phyloP scores from a whole-genome alignment of 495 filamentous ascomycete species.

The Bathelium albidoporum region DNA sequence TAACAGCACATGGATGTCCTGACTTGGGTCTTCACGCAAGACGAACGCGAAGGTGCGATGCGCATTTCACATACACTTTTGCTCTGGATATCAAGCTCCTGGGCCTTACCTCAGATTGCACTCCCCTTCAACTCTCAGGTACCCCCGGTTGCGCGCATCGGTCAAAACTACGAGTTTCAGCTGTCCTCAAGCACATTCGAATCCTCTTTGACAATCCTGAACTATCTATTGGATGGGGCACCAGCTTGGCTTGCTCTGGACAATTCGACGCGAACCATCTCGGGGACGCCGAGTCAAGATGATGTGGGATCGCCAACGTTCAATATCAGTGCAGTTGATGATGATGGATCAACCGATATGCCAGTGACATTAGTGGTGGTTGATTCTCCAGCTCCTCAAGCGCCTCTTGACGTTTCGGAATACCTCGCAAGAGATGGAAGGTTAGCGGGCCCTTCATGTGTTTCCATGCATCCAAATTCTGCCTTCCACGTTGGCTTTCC shows the following conservation, averaged over 20 bases:
- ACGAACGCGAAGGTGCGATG: not conserved
- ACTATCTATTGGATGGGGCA: slow-evolving; percentile 51
- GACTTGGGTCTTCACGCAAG: not conserved
- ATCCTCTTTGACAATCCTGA: slow-evolving; percentile 39
- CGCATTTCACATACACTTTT: not conserved
- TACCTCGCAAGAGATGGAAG: slow-evolving; percentile 21
- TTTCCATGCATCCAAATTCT: slow-evolving; percentile 18
- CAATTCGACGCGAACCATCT: slow-evolving; percentile 48
- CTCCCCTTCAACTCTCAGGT: slow-evolving; percentile 71
- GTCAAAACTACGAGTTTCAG: slow-evolving; percentile 52
- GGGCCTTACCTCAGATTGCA: slow-evolving; percentile 36
- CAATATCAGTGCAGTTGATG: slow-evolving; percentile 24
- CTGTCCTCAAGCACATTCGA: slow-evolving; percentile 61
- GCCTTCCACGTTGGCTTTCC: slow-evolving; percentile 24
- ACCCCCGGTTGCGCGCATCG: slow-evolving; percentile 60
- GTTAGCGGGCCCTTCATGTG: slow-evolving; percentile 20
- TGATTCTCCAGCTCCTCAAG: slow-evolving; percentile 16
- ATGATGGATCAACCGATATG: slow-evolving; percentile 21
- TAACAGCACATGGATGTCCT: not conserved
- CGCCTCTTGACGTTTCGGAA: slow-evolving; percentile 20
- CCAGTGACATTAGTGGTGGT: slow-evolving; percentile 23
- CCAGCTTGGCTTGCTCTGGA: slow-evolving; percentile 64
- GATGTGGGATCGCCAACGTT: slow-evolving; percentile 49
- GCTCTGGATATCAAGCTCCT: not conserved
- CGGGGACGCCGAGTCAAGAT: slow-evolving; percentile 48